Evolutionary conservation across 179 eudicot genomes (phyloP).

Genomic region (Silene coronaria): DNA sequence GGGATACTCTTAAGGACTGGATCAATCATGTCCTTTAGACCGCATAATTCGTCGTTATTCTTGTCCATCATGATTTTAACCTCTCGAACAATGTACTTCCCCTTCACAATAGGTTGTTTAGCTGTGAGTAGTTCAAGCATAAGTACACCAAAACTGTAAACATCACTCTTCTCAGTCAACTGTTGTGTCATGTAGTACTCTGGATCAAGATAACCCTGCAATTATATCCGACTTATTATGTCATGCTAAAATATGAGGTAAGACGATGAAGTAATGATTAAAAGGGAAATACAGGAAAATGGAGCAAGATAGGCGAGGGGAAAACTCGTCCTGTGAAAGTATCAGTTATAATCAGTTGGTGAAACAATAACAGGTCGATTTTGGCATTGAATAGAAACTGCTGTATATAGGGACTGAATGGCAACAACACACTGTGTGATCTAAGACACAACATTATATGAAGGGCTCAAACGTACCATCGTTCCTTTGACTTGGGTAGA

Average conservation of each 20-base stretch:
- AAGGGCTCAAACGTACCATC: constrained; percentile 36
- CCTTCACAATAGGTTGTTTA: constrained; percentile 77
- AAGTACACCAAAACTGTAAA: constrained; percentile 86
- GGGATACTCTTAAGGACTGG: constrained; percentile 39
- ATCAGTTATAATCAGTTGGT: too few relatives aligned
- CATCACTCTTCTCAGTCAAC: constrained; percentile 86
- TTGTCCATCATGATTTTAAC: constrained; percentile 43
- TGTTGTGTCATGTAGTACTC: constrained; percentile 95
- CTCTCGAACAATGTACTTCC: constrained; percentile 81
- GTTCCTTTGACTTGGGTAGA: constrained; percentile 98
- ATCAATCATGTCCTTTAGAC: constrained; percentile 55
- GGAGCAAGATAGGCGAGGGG: too few relatives aligned
- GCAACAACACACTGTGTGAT: neutral
- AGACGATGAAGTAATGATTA: neutral
- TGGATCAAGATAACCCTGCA: constrained; percentile 93
- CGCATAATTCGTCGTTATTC: constrained; percentile 42
- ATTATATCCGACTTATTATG: neutral
- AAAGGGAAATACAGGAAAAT: neutral
- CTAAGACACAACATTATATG: neutral
- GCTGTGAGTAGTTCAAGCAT: constrained; percentile 78
- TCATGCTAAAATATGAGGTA: too few relatives aligned
- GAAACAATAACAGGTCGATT: neutral
- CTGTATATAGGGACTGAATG: neutral
- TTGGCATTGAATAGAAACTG: neutral
- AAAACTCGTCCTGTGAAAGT: too few relatives aligned